Percentiles rank a stretch among this genome's conserved stretches.
Evolutionary conservation across 768 basidiomycete species (phyloP).

Genomic region (Daedaleopsis nitida): DNA sequence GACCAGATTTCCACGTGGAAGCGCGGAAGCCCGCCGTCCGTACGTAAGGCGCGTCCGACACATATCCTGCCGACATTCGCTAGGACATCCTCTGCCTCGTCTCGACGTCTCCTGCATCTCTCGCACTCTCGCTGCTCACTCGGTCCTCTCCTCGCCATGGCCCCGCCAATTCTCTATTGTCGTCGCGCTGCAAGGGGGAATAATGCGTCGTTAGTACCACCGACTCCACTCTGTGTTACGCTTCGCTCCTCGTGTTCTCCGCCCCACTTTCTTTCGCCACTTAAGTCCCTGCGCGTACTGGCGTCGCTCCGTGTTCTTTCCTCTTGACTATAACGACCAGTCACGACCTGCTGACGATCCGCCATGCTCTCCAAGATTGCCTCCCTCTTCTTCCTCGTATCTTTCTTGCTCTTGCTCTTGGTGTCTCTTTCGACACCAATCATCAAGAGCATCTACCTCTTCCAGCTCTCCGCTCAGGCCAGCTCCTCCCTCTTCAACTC

Average conservation of each 20-base stretch:
- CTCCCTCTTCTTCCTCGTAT: slow-evolving; percentile 48
- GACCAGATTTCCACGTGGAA: slow-evolving; percentile 18
- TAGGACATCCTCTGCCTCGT: not conserved
- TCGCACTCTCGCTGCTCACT: not conserved
- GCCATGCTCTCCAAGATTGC: slow-evolving; percentile 34
- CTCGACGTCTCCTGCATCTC: not conserved
- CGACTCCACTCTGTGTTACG: slow-evolving; percentile 4
- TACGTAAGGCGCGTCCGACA: slow-evolving; percentile 15
- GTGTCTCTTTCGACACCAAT: slow-evolving; percentile 65
- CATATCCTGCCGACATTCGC: not conserved
- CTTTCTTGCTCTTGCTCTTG: slow-evolving; percentile 63
- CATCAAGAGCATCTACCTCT: slow-evolving; percentile 55
- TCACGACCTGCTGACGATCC: slow-evolving; percentile 5
- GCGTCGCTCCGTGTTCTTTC: not conserved
- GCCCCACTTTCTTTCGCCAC: not conserved
- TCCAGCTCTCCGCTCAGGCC: slow-evolving; percentile 45
- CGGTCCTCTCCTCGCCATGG: no score
- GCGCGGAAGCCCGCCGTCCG: slow-evolving; percentile 5
- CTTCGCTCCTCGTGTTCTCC: not conserved
- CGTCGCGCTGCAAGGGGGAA: not conserved
- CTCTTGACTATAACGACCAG: not conserved
- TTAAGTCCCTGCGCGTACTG: not conserved
- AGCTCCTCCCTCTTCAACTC: slow-evolving; percentile 35
- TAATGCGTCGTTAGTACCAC: not conserved
- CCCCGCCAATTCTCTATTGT: not conserved